A percentile compares a stretch with the other conserved stretches of the same genome.
phyloP scores from a whole-genome alignment of 306 rosid species.

The Nissolia schottii region DNA sequence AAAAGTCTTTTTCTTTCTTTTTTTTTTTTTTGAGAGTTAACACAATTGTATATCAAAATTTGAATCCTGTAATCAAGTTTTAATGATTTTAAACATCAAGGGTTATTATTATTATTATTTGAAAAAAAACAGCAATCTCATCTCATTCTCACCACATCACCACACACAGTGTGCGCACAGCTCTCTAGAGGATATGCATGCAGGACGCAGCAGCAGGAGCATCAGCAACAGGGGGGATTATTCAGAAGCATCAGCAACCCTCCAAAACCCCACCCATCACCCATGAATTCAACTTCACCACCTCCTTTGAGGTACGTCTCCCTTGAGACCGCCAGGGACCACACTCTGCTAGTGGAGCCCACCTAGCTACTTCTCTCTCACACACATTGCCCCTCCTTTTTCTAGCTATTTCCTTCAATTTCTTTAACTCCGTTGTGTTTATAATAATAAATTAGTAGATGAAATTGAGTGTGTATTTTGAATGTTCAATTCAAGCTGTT shows the following conservation, averaged over 20 bases:
- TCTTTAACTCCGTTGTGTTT: background rate
- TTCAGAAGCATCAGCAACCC: conserved; percentile 8
- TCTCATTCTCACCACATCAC: background rate
- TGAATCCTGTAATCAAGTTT: too few species aligned
- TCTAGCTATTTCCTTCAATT: background rate
- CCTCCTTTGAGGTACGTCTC: background rate
- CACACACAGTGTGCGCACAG: background rate
- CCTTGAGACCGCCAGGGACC: conserved; percentile 2
- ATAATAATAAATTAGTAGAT: background rate
- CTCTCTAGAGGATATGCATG: background rate
- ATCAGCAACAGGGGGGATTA: background rate
- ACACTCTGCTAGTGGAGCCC: conserved; percentile 2
- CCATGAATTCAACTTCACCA: background rate
- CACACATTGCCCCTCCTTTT: background rate
- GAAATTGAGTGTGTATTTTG: background rate
- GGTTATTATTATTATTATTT: too few species aligned
- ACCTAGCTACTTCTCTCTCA: background rate
- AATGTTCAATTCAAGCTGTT: background rate
- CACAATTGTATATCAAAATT: too few species aligned
- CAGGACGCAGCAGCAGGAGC: too few species aligned
- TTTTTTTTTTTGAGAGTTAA: too few species aligned
- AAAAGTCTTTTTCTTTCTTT: too few species aligned
- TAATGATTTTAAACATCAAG: too few species aligned
- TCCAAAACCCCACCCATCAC: background rate
- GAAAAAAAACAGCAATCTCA: background rate